These are phyloP conservation scores for Lasiosphaeria ovina DNA, from an alignment of 495 filamentous ascomycete species.

Conservation along the genomic window DNA sequence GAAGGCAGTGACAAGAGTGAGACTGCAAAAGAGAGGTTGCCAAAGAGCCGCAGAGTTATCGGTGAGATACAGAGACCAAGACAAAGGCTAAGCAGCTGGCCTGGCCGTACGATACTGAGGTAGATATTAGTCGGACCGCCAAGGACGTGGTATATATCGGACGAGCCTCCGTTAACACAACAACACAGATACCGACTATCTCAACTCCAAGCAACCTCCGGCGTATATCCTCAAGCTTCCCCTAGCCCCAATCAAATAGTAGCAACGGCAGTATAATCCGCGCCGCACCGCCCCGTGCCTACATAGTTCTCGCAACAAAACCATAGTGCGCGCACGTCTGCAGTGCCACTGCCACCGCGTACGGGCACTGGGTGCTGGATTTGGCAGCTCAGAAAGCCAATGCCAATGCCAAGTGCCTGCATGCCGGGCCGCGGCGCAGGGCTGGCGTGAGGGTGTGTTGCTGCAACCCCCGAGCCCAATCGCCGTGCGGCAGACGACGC, in stretches of 20 bases:
- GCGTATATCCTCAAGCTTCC: neutral
- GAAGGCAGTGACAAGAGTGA: neutral
- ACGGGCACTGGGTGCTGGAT: neutral
- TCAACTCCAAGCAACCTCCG: neutral
- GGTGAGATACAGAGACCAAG: neutral
- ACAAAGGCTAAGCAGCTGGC: neutral
- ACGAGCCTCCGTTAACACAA: neutral
- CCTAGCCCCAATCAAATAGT: neutral
- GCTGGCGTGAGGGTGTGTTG: neutral
- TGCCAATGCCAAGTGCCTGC: neutral
- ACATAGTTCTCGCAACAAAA: neutral
- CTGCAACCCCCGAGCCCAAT: too few relatives aligned
- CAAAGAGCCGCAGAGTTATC: neutral
- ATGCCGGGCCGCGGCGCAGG: neutral
- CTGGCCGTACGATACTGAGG: neutral
- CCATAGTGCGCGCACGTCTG: neutral
- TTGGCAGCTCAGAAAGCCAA: neutral
- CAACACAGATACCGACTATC: neutral
- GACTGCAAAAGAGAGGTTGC: neutral
- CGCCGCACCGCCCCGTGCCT: neutral
- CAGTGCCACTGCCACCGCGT: neutral
- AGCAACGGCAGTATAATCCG: neutral
- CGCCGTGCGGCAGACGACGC: too few relatives aligned
- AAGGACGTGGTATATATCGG: neutral
- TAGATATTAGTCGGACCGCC: neutral